These are phyloP conservation scores for Pulveroboletus sp. DNA, from an alignment of 768 basidiomycete species.

Conservation along the genomic window DNA sequence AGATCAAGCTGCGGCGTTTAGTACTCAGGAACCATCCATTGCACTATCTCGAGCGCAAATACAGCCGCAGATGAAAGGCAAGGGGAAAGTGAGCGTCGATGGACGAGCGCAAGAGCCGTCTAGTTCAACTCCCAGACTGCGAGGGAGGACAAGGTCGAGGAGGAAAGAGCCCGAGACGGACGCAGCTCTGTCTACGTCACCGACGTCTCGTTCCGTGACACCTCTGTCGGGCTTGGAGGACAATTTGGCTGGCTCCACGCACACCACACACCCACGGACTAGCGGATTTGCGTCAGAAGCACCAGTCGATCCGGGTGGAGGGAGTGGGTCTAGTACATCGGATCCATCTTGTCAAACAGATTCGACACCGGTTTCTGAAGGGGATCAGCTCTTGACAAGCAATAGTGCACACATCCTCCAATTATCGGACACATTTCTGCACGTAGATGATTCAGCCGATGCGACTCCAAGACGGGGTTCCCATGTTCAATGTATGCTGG, in stretches of 20 bases:
- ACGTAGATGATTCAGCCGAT: slow-evolving; percentile 7
- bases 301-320: slow-evolving; percentile 19
- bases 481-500: background rate
- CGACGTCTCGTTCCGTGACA: slow-evolving; percentile 11
- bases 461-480: slow-evolving; percentile 18
- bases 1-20: slow-evolving; percentile 61
- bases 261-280: background rate
- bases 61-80: slow-evolving; percentile 10
- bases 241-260: background rate
- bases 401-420: background rate
- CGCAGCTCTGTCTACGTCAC: background rate
- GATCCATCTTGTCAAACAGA: slow-evolving; percentile 7
- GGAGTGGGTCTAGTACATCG: background rate
- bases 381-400: background rate
- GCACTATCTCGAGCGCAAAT: background rate
- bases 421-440: background rate
- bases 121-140: slow-evolving; percentile 1
- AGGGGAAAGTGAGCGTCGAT: slow-evolving; percentile 18
- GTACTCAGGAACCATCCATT: slow-evolving; percentile 31
- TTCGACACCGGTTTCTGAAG: background rate
- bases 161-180: slow-evolving; percentile 6
- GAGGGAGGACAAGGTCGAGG: slow-evolving; percentile 8
- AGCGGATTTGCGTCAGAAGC: slow-evolving; percentile 6
- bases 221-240: slow-evolving; percentile 15
- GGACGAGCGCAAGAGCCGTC: slow-evolving; percentile 2